Evolutionary conservation across 345 rosid species (phyloP), one percentile per base, ranked within the genome.

Genomic region (Lepidium africanum): DNA sequence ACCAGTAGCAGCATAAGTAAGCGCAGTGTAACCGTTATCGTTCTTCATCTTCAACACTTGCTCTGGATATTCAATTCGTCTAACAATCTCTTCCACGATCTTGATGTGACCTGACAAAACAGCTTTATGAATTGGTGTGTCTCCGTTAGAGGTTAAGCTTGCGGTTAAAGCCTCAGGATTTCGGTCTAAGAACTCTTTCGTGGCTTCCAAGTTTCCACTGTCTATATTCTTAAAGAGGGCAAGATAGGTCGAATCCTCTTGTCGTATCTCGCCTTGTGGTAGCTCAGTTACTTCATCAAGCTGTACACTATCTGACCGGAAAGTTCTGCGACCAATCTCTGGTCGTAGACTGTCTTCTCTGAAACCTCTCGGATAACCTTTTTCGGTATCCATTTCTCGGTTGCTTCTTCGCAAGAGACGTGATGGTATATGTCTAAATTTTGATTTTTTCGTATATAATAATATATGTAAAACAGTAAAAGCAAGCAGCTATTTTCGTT

Each of bases 1-100:
- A 68, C 96, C 96, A 1, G 82, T 83, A 6, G 89, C 89, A 2
- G 96, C 96, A 60, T 79, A 88, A 58, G 76, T 75, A 39, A 88
- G 88, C 12, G 96, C 84, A 0, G 96, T 88, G 54, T 84, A 81
- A 40, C 82, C 80, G 4, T 21, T 51, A 19, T 71, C 80, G 62
- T 56, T 73, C 72, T 67, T 73, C 25, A 68, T 72, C 43, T 25
- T 63, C 45, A 88, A 56, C 9, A 71, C 70, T 17, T 46, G 46
- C 9, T 50, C 21, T 1, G 50, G 54, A 75, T 75, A 13, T 10
- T 54, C 47, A 52, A 81, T 68, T 51, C 66, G 41, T 9, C 47
- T 39, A 17, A 83, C 63, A 55, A 88, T 35, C 78, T 86, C 84
- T 76, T 66, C 83, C 4, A 88, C 89, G 8, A 88, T 81, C 59